phyloP scores from a whole-genome alignment of 805 yeast genomes.

The Phaffomyces thermotolerans region DNA sequence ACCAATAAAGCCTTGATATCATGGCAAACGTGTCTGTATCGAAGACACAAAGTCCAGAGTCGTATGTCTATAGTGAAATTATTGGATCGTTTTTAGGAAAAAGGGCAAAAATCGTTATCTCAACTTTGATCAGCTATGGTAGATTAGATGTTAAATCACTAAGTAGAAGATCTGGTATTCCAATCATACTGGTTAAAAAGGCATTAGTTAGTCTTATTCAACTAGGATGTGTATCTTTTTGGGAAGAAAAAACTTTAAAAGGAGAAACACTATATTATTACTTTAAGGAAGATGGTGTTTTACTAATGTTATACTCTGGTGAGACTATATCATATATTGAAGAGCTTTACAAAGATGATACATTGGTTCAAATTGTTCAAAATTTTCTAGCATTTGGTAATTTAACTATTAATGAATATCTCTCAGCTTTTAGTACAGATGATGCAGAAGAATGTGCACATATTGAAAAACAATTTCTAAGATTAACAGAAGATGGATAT shows the following conservation, averaged over 20 bases:
- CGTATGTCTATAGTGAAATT: conserved; percentile 49
- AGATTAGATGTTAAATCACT: conserved; percentile 54
- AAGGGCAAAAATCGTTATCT: conserved; percentile 56
- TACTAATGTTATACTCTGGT: conserved; percentile 66
- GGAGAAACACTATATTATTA: conserved; percentile 41
- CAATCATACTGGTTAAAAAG: conserved; percentile 47
- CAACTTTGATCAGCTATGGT: conserved; percentile 59
- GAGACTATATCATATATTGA: conserved; percentile 55
- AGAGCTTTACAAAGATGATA: conserved; percentile 32
- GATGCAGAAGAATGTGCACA: conserved; percentile 23
- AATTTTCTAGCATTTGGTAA: conserved; percentile 67
- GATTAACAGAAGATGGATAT: conserved; percentile 42
- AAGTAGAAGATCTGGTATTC: conserved; percentile 37
- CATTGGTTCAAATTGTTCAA: conserved; percentile 53
- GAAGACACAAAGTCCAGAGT: conserved; percentile 53
- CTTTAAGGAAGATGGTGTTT: conserved; percentile 57
- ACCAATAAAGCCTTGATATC: background rate
- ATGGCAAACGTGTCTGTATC: conserved; percentile 19
- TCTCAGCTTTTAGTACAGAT: conserved; percentile 22
- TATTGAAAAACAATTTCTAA: conserved; percentile 33
- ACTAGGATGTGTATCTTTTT: conserved; percentile 63
- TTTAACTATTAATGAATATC: conserved; percentile 47
- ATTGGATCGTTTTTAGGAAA: conserved; percentile 60
- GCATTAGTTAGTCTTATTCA: conserved; percentile 74
- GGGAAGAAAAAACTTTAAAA: conserved; percentile 37